Base-by-base conservation (phyloP, 768 basidiomycete species). In the Ephemerocybe angulata region DNA sequence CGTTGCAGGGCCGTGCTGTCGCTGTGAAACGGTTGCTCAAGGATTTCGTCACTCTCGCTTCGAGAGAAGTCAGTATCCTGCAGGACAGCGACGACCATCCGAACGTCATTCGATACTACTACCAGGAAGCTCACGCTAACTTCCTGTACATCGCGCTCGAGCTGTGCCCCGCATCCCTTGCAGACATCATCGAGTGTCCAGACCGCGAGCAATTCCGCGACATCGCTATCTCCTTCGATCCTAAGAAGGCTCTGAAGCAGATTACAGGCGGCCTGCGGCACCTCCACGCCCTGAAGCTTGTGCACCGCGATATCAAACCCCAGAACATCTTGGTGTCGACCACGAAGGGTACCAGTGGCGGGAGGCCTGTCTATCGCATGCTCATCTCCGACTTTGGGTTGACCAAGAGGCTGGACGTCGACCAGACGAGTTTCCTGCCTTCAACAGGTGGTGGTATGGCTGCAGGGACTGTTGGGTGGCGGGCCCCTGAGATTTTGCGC, bases 101-200 rank as follows among this genome's bases (percentile, higher is more conserved):
- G 17, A 98, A 99, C 72, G 97, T 99, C 68, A 95, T 98, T 62
- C 88, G 93, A 27, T 97, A 99, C 67, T 99, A 94, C 71, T 98
- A 93, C 71, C 94, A 98, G 76, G 96, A 98, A 74, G 78, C 88
- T 3, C 89, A 90, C 27, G 86, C 86, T 21, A 93, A 90, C 63
- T 98, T 98, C 77, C 84, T 98, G 10, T 98, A 96, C 71, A 98
- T 99, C 58, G 97, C 97, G 2, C 86, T 99, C 40, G 97, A 99
- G 65, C 79, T 98, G 3, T 94, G 93, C 65, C 93, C 92, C 0
- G 90, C 89, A 1, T 91, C 91, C 3, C 84, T 97, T 1, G 91
- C 89, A 1, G 92, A 96, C 65, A 74, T 95, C 53, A 74, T 96
- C 64, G 93, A 95, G 63, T 83, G 75, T 29, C 91, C 93, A 0